Conservation (phyloP, 202 grass and related monocot genomes). For the Musa balbisiana region DNA sequence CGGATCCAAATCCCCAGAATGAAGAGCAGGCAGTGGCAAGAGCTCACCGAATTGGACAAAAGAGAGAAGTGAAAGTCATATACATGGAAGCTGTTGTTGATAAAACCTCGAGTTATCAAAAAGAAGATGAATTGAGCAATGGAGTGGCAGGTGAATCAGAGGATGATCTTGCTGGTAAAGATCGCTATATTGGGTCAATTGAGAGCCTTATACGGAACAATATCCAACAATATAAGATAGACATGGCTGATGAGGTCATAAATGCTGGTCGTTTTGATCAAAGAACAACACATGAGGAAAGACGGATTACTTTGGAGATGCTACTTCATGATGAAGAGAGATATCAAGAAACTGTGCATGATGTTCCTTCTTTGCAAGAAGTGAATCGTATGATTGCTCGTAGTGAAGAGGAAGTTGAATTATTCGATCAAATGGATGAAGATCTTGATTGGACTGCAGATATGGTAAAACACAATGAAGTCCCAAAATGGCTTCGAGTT, state of each 20-base stretch:
- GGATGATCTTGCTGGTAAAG: slow-evolving; percentile 92
- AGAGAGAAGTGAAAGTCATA: slow-evolving; percentile 97
- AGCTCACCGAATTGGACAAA: slow-evolving; percentile 96
- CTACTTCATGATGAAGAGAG: slow-evolving; percentile 95
- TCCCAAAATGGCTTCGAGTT: slow-evolving; percentile 90
- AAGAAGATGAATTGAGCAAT: slow-evolving; percentile 94
- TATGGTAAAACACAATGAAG: slow-evolving; percentile 71
- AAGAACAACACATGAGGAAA: slow-evolving; percentile 98
- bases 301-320: slow-evolving; percentile 87
- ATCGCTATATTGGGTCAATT: slow-evolving; percentile 89
- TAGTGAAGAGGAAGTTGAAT: slow-evolving; percentile 67
- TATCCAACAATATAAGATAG: slow-evolving; percentile 99
- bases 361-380: slow-evolving; percentile 89
- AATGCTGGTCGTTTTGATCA: slow-evolving; percentile 99
- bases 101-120: slow-evolving; percentile 91
- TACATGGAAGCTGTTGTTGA: slow-evolving; percentile 97
- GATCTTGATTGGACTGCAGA: slow-evolving; percentile 94
- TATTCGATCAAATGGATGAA: slow-evolving; percentile 99
- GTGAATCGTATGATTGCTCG: slow-evolving; percentile 99
- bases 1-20: slow-evolving; percentile 96
- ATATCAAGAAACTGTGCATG: slow-evolving; percentile 90
- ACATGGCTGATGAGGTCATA: slow-evolving; percentile 99
- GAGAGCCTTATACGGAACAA: slow-evolving; percentile 97
- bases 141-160: slow-evolving; percentile 64
- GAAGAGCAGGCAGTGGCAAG: slow-evolving; percentile 98